These are phyloP conservation scores for Leccinum aurantiacum DNA, from an alignment of 768 basidiomycete species.

Conservation along the genomic window DNA sequence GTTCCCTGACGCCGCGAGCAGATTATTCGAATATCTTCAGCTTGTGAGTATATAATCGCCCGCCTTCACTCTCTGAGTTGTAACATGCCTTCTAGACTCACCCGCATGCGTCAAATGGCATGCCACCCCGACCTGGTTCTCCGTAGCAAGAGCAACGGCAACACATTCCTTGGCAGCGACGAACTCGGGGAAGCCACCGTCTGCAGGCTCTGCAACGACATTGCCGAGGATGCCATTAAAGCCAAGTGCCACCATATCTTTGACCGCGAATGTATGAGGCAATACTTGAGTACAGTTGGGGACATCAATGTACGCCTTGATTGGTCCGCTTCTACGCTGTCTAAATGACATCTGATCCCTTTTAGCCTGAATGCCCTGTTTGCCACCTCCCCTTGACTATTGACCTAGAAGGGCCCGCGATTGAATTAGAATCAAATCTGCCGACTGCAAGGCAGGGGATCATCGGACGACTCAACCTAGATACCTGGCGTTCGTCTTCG, in stretches of 20 bases:
- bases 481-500: slow-evolving; percentile 91
- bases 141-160: slow-evolving; percentile 76
- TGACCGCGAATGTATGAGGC: slow-evolving; percentile 92
- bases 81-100: slow-evolving; percentile 55
- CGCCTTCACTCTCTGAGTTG: not conserved
- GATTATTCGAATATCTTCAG: slow-evolving; percentile 91
- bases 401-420: slow-evolving; percentile 90
- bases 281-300: slow-evolving; percentile 77
- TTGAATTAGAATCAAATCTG: slow-evolving; percentile 71
- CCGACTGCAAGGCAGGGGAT: slow-evolving; percentile 78
- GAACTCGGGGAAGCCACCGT: slow-evolving; percentile 75
- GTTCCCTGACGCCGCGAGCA: slow-evolving; percentile 27
- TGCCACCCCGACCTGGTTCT: slow-evolving; percentile 94
- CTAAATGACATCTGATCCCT: not conserved
- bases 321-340: not conserved
- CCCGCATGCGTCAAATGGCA: slow-evolving; percentile 95
- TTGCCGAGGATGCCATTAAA: slow-evolving; percentile 96
- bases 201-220: slow-evolving; percentile 94
- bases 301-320: slow-evolving; percentile 55
- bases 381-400: slow-evolving; percentile 92
- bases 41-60: slow-evolving; percentile 44
- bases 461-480: slow-evolving; percentile 83
- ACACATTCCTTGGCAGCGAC: slow-evolving; percentile 52
- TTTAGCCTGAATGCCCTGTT: slow-evolving; percentile 87
- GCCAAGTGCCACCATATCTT: slow-evolving; percentile 93